Evolutionary conservation across 2,329 filamentous ascomycete genomes (phyloP), one percentile per base, ranked within the genome.

Genomic region (Monosporascus sp.): DNA sequence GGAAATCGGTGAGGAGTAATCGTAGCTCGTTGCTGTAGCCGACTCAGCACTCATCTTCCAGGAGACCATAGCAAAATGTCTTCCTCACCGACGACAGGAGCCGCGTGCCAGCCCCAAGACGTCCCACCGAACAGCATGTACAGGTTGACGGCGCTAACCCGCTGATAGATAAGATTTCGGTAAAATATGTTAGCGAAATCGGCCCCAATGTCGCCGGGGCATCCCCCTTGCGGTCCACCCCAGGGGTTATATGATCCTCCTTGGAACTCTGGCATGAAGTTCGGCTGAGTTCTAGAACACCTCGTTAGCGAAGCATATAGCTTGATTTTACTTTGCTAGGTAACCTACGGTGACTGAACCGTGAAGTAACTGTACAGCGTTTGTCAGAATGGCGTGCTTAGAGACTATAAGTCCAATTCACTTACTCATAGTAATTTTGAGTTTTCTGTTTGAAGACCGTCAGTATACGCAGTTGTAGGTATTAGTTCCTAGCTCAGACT

Each of bases 61-160:
- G 31, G 5, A 38, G 6, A 3, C 38, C 31, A 15, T 24, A 38
- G 7, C 3, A 7, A 4, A 7, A 14, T 17, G 11, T 7, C 9
- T 14, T 22, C 51, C 61, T 49, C 48, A 63, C 61, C 60, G 17
- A 82, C 81, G 1, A 80, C 77, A 0, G 83, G 81, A 4, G 77
- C 76, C 14, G 81, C 78, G 31, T 83, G 69, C 48, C 77, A 77
- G 5, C 82, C 83, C 82, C 81, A 86, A 56, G 81, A 85, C 0
- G 83, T 86, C 2, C 83, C 83, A 4, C 83, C 83, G 50, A 78
- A 87, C 50, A 83, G 68, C 82, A 87, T 86, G 63, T 87, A 87
- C 2, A 87, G 65, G 31, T 77, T 83, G 51, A 85, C 76, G 0
- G 80, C 80, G 0, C 80, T 82, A 3, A 85, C 76, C 1, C 79